A percentile compares a stretch with the other conserved stretches of the same genome.
phyloP scores from a whole-genome alignment of 305 asterid species.

The Fraxinus angustifolia region DNA sequence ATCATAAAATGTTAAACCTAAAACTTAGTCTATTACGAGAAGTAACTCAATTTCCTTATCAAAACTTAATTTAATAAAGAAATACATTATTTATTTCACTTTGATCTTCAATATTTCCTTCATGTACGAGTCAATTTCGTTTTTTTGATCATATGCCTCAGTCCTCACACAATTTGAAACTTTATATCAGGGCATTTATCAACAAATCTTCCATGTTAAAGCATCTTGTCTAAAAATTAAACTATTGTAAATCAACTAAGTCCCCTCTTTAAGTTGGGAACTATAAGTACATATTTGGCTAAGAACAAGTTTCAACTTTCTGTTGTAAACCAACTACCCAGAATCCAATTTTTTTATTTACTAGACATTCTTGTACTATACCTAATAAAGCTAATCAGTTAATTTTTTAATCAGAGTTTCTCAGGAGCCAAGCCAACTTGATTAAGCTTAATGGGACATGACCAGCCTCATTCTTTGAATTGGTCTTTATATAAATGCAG shows the following conservation, averaged over 20 bases:
- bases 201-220: too few relatives aligned
- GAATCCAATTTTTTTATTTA: neutral
- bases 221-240: too few relatives aligned
- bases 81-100: neutral
- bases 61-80: neutral
- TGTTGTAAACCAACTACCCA: slow-evolving; percentile 30
- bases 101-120: neutral
- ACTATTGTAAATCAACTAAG: too few relatives aligned
- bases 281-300: neutral
- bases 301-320: neutral
- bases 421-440: slow-evolving; percentile 34
- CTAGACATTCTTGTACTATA: slow-evolving; percentile 20
- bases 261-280: too few relatives aligned
- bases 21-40: too few relatives aligned
- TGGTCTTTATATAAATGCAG: slow-evolving; percentile 36
- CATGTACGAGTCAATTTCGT: too few relatives aligned
- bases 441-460: slow-evolving; percentile 16
- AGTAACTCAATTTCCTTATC: too few relatives aligned
- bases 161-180: too few relatives aligned
- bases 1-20: neutral
- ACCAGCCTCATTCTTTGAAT: slow-evolving; percentile 24
- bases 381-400: slow-evolving; percentile 18
- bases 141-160: neutral
- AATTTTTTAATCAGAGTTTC: slow-evolving; percentile 30
- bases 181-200: too few relatives aligned